phyloP scores from a whole-genome alignment of 805 yeast species.

The Ogataea sp. region DNA sequence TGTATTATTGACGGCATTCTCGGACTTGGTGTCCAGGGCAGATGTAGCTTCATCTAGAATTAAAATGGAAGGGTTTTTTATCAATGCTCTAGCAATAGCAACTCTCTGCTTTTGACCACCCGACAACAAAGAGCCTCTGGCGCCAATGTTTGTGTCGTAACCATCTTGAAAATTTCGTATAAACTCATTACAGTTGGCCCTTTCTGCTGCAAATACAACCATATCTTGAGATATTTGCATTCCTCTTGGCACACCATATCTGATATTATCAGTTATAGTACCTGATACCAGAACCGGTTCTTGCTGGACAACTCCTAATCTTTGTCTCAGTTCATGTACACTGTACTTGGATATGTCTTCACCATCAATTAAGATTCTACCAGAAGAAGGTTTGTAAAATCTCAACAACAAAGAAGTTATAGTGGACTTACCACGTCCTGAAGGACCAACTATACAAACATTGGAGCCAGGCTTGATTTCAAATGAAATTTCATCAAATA shows the following conservation, averaged over 20 bases:
- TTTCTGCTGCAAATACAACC: slow-evolving; percentile 52
- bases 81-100: slow-evolving; percentile 68
- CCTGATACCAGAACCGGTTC: slow-evolving; percentile 89
- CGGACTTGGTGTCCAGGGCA: slow-evolving; percentile 85
- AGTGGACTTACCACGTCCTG: slow-evolving; percentile 93
- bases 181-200: slow-evolving; percentile 71
- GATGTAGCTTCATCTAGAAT: slow-evolving; percentile 83
- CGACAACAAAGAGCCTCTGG: slow-evolving; percentile 56
- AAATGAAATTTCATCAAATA: slow-evolving; percentile 59
- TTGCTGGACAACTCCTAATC: slow-evolving; percentile 85
- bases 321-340: slow-evolving; percentile 63
- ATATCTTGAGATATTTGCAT: slow-evolving; percentile 52
- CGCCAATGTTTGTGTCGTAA: slow-evolving; percentile 76
- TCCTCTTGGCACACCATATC: slow-evolving; percentile 50
- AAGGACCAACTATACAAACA: slow-evolving; percentile 90
- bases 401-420: slow-evolving; percentile 72
- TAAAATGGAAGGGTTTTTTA: slow-evolving; percentile 56
- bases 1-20: slow-evolving; percentile 74
- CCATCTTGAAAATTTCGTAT: slow-evolving; percentile 73
- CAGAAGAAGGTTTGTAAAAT: slow-evolving; percentile 72
- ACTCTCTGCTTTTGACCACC: slow-evolving; percentile 77
- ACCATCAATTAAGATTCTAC: slow-evolving; percentile 62
- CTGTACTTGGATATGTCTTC: slow-evolving; percentile 61
- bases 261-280: slow-evolving; percentile 77
- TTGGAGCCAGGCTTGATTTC: slow-evolving; percentile 74